These are phyloP conservation scores for Backusella mclennaniae DNA, from an alignment of 192 early-diverging fungal genomes.

Conservation along the genomic window DNA sequence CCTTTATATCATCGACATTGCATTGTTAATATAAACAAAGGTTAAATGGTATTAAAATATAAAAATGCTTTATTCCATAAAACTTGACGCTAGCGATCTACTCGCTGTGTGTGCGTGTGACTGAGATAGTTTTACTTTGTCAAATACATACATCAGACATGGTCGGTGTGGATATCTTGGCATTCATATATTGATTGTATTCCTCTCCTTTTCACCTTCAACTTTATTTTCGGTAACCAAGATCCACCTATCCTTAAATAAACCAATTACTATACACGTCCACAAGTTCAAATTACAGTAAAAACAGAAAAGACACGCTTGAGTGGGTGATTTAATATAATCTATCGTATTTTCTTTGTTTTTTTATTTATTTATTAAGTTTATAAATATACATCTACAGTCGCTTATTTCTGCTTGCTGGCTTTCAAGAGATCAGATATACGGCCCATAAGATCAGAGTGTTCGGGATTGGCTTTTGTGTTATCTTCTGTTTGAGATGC, in stretches of 20 bases:
- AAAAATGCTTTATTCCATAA: too few relatives aligned
- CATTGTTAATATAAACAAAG: too few relatives aligned
- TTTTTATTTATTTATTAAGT: slow-evolving; percentile 4
- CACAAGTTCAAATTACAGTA: not conserved
- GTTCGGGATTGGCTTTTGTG: slow-evolving; percentile 20
- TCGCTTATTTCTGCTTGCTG: not conserved
- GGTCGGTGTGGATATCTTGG: not conserved
- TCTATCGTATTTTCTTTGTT: not conserved
- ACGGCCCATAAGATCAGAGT: slow-evolving; percentile 18
- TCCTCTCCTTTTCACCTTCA: not conserved
- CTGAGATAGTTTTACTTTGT: too few relatives aligned
- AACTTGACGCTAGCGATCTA: not conserved
- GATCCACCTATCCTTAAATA: not conserved
- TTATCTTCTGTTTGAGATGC: slow-evolving; percentile 11
- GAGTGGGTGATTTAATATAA: not conserved
- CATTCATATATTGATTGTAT: not conserved
- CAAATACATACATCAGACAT: not conserved
- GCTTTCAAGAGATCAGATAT: slow-evolving; percentile 15
- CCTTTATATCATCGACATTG: too few relatives aligned
- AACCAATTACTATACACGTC: not conserved
- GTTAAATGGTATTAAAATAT: too few relatives aligned
- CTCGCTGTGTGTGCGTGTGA: not conserved
- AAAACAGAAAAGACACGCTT: not conserved
- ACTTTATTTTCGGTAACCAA: not conserved
- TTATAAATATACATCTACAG: slow-evolving; percentile 6